phyloP scores from a whole-genome alignment of 2,329 filamentous ascomycete species.

The Trichoderma atroviride region DNA sequence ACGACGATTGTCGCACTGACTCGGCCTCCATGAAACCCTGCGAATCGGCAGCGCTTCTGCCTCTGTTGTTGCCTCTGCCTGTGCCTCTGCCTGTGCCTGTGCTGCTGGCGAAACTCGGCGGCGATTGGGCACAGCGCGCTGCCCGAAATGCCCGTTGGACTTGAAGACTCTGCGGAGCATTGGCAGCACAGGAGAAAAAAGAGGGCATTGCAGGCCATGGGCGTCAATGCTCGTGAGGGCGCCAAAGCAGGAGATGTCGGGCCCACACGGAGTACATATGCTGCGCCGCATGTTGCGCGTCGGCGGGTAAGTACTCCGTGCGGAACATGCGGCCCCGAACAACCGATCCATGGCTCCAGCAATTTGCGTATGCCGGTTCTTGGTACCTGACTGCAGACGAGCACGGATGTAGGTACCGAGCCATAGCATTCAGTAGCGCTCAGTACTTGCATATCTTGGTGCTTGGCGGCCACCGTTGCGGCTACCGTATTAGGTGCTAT shows the following conservation, averaged over 20 bases:
- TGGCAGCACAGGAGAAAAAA: not conserved
- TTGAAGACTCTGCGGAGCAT: not conserved
- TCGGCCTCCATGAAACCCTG: constrained; percentile 17
- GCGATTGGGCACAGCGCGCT: not conserved
- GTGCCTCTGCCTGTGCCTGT: not conserved
- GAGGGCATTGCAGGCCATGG: not conserved
- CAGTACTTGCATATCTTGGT: not conserved
- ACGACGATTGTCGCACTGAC: constrained; percentile 12
- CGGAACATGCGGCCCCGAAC: not conserved
- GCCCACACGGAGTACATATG: not conserved
- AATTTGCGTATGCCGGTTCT: not conserved
- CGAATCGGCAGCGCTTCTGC: constrained; percentile 6
- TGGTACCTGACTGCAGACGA: not conserved
- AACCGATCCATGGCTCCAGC: not conserved
- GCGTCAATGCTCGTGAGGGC: constrained; percentile 6
- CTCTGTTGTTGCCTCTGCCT: not conserved
- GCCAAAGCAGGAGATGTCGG: constrained; percentile 18
- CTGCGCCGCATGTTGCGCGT: constrained; percentile 5
- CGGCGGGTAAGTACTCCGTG: not conserved
- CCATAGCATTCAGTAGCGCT: not conserved
- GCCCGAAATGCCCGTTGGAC: not conserved
- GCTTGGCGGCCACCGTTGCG: not conserved
- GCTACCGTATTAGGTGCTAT: not conserved
- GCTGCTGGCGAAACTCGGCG: not conserved
- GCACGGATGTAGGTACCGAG: no score